These are phyloP conservation scores for Dothiorella sarmentorum DNA, from an alignment of 2,329 filamentous ascomycete genomes.

Conservation along the genomic window DNA sequence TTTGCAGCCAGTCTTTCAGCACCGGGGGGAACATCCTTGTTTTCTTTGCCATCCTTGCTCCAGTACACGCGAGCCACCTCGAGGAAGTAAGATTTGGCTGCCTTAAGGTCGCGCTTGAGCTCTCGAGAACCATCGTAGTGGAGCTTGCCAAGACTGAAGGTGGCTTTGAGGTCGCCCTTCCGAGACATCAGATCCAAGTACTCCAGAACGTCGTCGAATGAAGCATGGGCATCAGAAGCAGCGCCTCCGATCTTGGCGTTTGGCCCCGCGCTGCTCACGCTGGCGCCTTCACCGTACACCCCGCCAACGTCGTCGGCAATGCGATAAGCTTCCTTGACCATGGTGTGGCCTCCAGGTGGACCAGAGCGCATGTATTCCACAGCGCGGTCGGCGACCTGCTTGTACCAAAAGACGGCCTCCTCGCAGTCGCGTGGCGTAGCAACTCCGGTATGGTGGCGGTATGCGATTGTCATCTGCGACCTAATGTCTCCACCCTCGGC, in stretches of 20 bases:
- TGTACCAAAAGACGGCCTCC: constrained; percentile 81
- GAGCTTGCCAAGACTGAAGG: constrained; percentile 78
- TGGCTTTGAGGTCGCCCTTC: constrained; percentile 84
- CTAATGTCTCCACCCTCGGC: constrained; percentile 77
- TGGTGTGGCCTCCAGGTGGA: constrained; percentile 78
- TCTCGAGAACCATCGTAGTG: constrained; percentile 83
- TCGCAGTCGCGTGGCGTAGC: constrained; percentile 84
- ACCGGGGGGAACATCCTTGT: constrained; percentile 64
- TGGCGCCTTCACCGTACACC: constrained; percentile 93
- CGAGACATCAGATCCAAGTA: constrained; percentile 87
- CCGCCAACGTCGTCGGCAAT: constrained; percentile 89
- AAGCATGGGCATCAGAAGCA: constrained; percentile 77
- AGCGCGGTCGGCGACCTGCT: constrained; percentile 87
- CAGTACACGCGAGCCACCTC: constrained; percentile 78
- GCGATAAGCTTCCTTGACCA: constrained; percentile 74
- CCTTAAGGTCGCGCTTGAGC: constrained; percentile 67
- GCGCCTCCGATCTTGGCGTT: constrained; percentile 72
- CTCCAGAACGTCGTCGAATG: constrained; percentile 89
- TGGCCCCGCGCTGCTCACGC: constrained; percentile 78
- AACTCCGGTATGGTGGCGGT: constrained; percentile 80
- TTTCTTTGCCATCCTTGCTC: constrained; percentile 71
- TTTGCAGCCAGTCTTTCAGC: constrained; percentile 78
- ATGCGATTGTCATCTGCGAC: constrained; percentile 91
- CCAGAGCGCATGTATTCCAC: constrained; percentile 84
- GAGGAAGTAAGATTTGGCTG: constrained; percentile 77